Conservation (phyloP, 768 basidiomycete genomes). For the Lentinula aciculospora region DNA sequence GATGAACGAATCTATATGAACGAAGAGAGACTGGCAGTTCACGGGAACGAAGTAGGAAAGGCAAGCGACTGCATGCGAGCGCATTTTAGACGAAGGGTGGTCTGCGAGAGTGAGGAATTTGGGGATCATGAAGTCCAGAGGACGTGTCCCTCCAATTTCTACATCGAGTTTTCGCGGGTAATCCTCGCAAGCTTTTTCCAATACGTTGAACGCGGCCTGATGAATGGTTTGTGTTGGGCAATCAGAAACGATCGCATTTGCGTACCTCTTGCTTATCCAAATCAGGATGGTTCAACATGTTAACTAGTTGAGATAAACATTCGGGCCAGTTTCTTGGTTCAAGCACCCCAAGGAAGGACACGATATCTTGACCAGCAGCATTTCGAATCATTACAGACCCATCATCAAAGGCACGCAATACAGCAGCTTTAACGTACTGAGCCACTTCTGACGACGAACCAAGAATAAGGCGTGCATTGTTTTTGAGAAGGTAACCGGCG, state of each 20-base stretch:
- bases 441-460: slow-evolving; percentile 59
- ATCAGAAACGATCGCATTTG: slow-evolving; percentile 10
- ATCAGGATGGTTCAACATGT: slow-evolving; percentile 72
- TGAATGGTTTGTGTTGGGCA: slow-evolving; percentile 6
- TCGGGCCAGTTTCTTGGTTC: slow-evolving; percentile 96
- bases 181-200: slow-evolving; percentile 96
- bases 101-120: slow-evolving; percentile 89
- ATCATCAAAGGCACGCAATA: slow-evolving; percentile 80
- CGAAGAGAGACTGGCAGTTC: slow-evolving; percentile 79
- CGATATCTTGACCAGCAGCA: slow-evolving; percentile 90
- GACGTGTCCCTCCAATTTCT: slow-evolving; percentile 87
- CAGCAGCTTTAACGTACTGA: slow-evolving; percentile 67
- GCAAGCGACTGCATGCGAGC: slow-evolving; percentile 89
- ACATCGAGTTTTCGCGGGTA: slow-evolving; percentile 94
- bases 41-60: slow-evolving; percentile 91
- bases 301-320: slow-evolving; percentile 81
- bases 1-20: slow-evolving; percentile 92
- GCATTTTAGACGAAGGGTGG: slow-evolving; percentile 83
- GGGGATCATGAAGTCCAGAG: slow-evolving; percentile 94
- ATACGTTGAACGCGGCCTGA: slow-evolving; percentile 86
- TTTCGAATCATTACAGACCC: slow-evolving; percentile 84
- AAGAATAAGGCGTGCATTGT: slow-evolving; percentile 80
- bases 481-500: slow-evolving; percentile 96
- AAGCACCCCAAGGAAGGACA: slow-evolving; percentile 79
- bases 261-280: slow-evolving; percentile 81